These are phyloP conservation scores for Aspergillus kassunensis DNA, from an alignment of 495 filamentous ascomycete species.

Conservation along the genomic window DNA sequence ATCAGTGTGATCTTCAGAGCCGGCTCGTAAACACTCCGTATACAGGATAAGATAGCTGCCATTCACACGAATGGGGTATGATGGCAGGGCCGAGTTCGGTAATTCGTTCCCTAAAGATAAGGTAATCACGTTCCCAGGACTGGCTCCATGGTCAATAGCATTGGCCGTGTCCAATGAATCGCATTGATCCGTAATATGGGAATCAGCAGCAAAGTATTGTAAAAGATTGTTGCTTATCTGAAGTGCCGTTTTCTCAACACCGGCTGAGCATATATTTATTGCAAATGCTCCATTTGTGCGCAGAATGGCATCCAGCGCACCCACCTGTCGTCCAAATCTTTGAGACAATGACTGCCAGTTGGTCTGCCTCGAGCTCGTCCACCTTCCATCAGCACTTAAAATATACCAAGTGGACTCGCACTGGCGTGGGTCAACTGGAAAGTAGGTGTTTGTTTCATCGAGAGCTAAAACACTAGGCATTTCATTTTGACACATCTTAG, in stretches of 20 bases:
- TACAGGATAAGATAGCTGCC: conserved; percentile 12
- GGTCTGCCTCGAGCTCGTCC: conserved; percentile 12
- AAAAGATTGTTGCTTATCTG: conserved; percentile 57
- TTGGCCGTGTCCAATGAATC: background rate
- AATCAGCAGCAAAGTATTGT: conserved; percentile 57
- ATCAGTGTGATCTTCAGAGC: background rate
- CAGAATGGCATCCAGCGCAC: conserved; percentile 50
- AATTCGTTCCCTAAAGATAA: conserved; percentile 22
- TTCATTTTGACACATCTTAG: background rate
- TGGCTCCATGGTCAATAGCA: background rate
- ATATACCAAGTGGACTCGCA: conserved; percentile 14
- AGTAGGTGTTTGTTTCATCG: conserved; percentile 15
- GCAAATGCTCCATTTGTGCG: conserved; percentile 40
- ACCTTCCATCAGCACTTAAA: conserved; percentile 15
- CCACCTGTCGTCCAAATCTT: conserved; percentile 43
- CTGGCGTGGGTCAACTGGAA: conserved; percentile 7
- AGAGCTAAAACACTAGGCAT: conserved; percentile 21
- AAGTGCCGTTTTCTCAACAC: conserved; percentile 34
- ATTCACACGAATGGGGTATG: conserved; percentile 19
- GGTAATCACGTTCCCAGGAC: conserved; percentile 32
- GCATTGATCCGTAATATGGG: conserved; percentile 32
- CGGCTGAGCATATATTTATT: conserved; percentile 32
- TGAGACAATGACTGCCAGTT: conserved; percentile 25
- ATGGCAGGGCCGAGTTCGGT: conserved; percentile 1
- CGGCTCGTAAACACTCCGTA: background rate